Evolutionary conservation across 305 asterid species (phyloP).

Genomic region (Fraxinus velutina): DNA sequence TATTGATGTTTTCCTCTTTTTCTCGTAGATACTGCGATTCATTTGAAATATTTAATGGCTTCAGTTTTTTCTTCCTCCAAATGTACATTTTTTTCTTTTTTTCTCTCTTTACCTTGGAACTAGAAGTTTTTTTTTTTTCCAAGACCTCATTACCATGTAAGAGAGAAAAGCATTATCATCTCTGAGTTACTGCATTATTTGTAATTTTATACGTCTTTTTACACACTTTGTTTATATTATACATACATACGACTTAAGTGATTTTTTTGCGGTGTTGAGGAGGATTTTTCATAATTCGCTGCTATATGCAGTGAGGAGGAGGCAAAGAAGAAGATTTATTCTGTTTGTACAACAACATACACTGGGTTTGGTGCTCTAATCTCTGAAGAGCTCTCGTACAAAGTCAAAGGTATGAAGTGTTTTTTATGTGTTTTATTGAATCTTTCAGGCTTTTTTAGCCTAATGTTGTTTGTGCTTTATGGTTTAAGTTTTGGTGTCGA

Average conservation of each 20-base stretch:
- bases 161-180: not conserved
- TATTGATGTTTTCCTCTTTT: not conserved
- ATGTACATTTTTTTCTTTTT: not conserved
- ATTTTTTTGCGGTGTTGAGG: not conserved
- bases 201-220: not conserved
- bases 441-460: not conserved
- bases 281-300: conserved; percentile 17
- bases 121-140: not conserved
- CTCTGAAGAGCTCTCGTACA: conserved; percentile 78
- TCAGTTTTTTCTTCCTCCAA: not conserved
- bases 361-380: conserved; percentile 87
- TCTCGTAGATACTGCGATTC: not conserved
- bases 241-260: not conserved
- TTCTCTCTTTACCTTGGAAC: not conserved
- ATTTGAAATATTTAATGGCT: not conserved
- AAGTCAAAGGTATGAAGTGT: conserved; percentile 63
- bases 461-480: not conserved
- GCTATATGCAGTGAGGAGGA: conserved; percentile 77
- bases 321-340: conserved; percentile 84
- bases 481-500: not conserved
- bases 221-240: not conserved
- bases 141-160: not conserved
- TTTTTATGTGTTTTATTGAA: not conserved
- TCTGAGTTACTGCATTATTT: not conserved
- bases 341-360: conserved; percentile 75